Evolutionary conservation across 805 yeast genomes (phyloP).

Genomic region (Alloascoidea hylecoeti): DNA sequence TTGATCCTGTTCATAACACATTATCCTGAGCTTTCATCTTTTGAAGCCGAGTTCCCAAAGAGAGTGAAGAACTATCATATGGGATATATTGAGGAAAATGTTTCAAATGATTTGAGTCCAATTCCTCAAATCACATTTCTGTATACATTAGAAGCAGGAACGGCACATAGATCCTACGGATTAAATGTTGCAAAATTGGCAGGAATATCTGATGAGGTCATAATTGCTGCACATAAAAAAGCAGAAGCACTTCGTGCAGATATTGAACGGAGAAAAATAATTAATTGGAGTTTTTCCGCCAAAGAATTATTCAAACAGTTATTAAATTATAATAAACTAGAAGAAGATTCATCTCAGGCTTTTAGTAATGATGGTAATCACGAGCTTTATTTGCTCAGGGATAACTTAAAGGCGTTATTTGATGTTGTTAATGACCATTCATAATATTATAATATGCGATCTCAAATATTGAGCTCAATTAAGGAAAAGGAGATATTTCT

Average conservation of each 20-base stretch:
- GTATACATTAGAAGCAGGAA: constrained; percentile 34
- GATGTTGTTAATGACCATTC: no score
- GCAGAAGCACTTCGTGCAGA: background rate
- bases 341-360: no score
- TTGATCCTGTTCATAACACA: constrained; percentile 75
- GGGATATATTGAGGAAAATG: constrained; percentile 39
- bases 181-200: constrained; percentile 77
- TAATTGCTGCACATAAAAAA: constrained; percentile 26
- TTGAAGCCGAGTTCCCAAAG: constrained; percentile 24
- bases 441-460: no score
- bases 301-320: background rate
- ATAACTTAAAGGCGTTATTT: no score
- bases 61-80: constrained; percentile 51
- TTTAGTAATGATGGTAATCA: no score
- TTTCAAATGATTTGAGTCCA: constrained; percentile 19
- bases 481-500: no score
- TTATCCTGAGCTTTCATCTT: constrained; percentile 48
- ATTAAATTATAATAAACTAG: no score
- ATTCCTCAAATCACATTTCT: constrained; percentile 30
- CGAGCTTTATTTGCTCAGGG: no score
- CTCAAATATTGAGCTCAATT: no score
- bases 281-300: background rate
- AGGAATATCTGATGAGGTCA: constrained; percentile 32
- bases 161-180: constrained; percentile 60
- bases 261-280: background rate